These are phyloP conservation scores for Dissophora ornata DNA, from an alignment of 192 early-diverging fungal species.

Conservation along the genomic window DNA sequence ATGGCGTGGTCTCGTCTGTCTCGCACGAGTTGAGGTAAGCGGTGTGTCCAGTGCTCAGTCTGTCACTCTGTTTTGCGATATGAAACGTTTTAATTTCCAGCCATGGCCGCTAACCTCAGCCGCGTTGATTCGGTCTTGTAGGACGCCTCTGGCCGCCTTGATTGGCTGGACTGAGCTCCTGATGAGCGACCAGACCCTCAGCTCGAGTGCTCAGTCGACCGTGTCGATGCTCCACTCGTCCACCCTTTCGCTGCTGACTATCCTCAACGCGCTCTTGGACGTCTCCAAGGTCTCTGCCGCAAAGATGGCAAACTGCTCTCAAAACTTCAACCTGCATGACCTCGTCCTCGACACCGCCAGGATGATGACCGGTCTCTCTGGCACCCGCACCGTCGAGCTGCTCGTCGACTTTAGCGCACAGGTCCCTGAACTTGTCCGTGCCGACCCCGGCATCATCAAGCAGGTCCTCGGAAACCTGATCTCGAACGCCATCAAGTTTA, in stretches of 20 bases:
- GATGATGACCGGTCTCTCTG: conserved; percentile 54
- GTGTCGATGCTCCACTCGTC: conserved; percentile 53
- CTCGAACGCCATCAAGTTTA: conserved; percentile 57
- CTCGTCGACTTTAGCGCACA: conserved; percentile 49
- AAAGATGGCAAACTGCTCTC: conserved; percentile 51
- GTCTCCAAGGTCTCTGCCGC: conserved; percentile 54
- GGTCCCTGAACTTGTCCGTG: conserved; percentile 51
- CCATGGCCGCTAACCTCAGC: too few relatives aligned
- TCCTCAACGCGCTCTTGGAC: conserved; percentile 46
- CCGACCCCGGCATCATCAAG: conserved; percentile 48
- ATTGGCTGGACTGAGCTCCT: conserved; percentile 53
- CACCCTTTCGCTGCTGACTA: conserved; percentile 42
- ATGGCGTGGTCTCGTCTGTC: conserved; percentile 51
- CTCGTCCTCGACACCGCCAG: conserved; percentile 47
- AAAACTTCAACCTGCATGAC: conserved; percentile 54
- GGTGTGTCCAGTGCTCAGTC: not conserved
- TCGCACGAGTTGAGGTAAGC: conserved; percentile 49
- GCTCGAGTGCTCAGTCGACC: conserved; percentile 41
- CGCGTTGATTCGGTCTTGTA: too few relatives aligned
- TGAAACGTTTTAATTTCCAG: too few relatives aligned
- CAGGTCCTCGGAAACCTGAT: conserved; percentile 49
- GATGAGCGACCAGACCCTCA: conserved; percentile 50
- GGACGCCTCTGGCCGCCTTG: conserved; percentile 49
- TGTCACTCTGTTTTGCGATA: too few relatives aligned
- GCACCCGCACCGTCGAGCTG: conserved; percentile 49